These are phyloP conservation scores for Torulaspora globosa DNA, from an alignment of 1,139 yeast genomes.

Conservation along the genomic window DNA sequence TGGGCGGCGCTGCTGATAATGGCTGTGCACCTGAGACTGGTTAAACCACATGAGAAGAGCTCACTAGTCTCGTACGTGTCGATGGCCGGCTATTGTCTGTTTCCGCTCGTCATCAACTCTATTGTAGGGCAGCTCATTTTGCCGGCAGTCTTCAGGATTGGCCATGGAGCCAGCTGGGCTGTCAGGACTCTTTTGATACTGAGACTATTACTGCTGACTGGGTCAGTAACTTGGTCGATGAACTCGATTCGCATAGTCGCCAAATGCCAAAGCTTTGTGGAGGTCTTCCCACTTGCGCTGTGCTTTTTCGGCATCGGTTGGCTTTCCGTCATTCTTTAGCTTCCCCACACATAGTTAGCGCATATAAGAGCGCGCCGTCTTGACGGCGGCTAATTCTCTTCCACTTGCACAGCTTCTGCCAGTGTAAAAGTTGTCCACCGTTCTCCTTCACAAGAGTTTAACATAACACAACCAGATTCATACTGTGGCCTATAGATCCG, in stretches of 20 bases:
- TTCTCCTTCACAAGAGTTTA: too few relatives aligned
- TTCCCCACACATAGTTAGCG: neutral
- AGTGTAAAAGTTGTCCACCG: too few relatives aligned
- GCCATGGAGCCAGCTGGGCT: conserved; percentile 17
- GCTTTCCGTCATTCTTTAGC: conserved; percentile 20
- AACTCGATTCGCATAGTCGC: conserved; percentile 29
- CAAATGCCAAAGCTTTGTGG: conserved; percentile 26
- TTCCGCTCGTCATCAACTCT: conserved; percentile 33
- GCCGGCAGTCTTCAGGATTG: conserved; percentile 24
- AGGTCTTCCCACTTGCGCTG: conserved; percentile 30
- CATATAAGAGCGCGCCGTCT: neutral
- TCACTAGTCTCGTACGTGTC: conserved; percentile 33
- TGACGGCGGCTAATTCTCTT: conserved; percentile 3
- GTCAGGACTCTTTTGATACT: conserved; percentile 22
- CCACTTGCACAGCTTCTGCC: neutral
- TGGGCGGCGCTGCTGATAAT: conserved; percentile 31
- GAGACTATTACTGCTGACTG: conserved; percentile 20
- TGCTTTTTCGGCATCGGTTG: conserved; percentile 31
- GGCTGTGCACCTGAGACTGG: conserved; percentile 32
- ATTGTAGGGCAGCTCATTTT: conserved; percentile 24
- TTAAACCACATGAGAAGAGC: conserved; percentile 26
- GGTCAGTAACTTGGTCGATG: conserved; percentile 31
- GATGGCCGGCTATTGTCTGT: conserved; percentile 33
- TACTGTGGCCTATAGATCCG: too few relatives aligned
- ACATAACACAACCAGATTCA: too few relatives aligned